Base-by-base conservation (phyloP, 805 yeast genomes). In the Pichia insulana region DNA sequence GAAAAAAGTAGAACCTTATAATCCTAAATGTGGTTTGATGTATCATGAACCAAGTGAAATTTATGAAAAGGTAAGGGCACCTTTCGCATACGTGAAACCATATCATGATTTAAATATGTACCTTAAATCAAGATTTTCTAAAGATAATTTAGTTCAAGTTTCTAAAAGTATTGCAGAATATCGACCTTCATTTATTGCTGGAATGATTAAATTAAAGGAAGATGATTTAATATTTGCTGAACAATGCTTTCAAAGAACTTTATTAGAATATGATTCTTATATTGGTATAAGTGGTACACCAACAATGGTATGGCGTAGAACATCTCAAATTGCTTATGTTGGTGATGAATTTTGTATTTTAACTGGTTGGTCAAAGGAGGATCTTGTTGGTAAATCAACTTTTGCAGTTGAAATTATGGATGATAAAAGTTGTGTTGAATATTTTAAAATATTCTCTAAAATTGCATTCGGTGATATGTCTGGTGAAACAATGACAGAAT, bases 141-240 rank as follows among this genome's bases (percentile, higher is more conserved):
- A 78, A 45, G 69, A 70, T 13, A 53, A 54, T 34, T 69, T 90
- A 43, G 83, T 88, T 43, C 74, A 79, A 42, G 81, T 92, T 79
- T 88, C 95, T 2, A 80, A 81, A 55, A 76, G 85, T 8, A 83
- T 90, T 81, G 92, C 97, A 0, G 83, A 82, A 36, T 88, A 88
- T 55, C 67, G 97, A 50, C 96, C 97, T 2, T 79, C 89, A 11
- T 90, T 90, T 58, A 87, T 89, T 53, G 96, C 97, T 3, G 84
- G 94, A 53, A 85, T 95, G 32, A 83, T 85, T 54, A 79, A 92
- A 5, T 64, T 90, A 30, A 85, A 89, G 44, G 95, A 86, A 52
- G 94, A 85, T 34, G 98, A 90, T 59, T 69, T 89, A 61, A 83
- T 90, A 3, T 90, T 90, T 56, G 87, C 92, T 83, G 98, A 90